Evolutionary conservation across 1,284 basidiomycete species (phyloP).

Genomic region (Ganoderma lingzhi): DNA sequence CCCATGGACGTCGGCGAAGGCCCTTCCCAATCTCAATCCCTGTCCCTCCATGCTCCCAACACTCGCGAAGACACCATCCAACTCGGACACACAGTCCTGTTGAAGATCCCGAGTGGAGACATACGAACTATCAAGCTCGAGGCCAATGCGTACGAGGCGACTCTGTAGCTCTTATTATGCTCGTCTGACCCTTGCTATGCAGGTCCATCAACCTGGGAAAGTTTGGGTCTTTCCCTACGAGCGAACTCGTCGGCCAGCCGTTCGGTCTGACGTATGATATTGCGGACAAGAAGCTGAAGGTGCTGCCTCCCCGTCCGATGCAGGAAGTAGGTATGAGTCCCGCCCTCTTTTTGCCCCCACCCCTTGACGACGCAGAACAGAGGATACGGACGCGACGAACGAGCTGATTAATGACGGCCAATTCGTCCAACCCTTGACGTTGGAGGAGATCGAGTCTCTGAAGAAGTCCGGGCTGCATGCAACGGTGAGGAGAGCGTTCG

Average conservation of each 20-base stretch:
- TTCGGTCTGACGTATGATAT: constrained; percentile 86
- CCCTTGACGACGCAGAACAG: constrained; percentile 49
- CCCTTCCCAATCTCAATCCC: constrained; percentile 27
- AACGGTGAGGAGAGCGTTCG: constrained; percentile 56
- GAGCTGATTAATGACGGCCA: constrained; percentile 87
- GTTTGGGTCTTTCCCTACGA: constrained; percentile 75
- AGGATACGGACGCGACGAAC: constrained; percentile 91
- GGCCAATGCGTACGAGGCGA: constrained; percentile 63
- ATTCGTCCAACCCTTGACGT: constrained; percentile 80
- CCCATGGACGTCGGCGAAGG: constrained; percentile 41
- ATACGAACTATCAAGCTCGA: constrained; percentile 72
- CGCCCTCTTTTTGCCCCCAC: constrained; percentile 5
- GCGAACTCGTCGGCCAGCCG: constrained; percentile 74
- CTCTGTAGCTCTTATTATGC: constrained; percentile 1
- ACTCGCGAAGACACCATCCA: constrained; percentile 52
- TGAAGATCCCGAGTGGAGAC: constrained; percentile 76
- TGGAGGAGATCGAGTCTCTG: constrained; percentile 83
- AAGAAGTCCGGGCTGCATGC: constrained; percentile 81
- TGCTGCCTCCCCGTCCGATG: constrained; percentile 67
- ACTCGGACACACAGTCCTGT: constrained; percentile 68
- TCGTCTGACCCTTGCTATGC: constrained; percentile 25
- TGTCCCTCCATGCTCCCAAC: constrained; percentile 10
- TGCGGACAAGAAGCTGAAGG: constrained; percentile 67
- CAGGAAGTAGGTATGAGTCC: constrained; percentile 73
- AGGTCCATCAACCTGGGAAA: constrained; percentile 77